A percentile compares a stretch with the other conserved stretches of the same genome.
Conservation (phyloP, 2,329 filamentous ascomycete species). For the Pseudofabraea citricarpa region DNA sequence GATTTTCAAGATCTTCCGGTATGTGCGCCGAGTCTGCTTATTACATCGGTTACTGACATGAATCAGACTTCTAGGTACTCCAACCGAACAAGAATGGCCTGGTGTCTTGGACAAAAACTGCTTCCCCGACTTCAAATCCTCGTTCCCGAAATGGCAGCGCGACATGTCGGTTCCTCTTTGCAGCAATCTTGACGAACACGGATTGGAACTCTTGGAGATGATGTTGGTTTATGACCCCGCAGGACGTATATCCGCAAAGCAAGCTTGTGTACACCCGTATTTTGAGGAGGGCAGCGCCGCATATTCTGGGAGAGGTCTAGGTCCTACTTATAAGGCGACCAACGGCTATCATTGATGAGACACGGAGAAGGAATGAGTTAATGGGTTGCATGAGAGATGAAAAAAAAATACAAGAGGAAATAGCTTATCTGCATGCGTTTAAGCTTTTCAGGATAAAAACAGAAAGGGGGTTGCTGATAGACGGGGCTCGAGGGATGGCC, state of each 20-base stretch:
- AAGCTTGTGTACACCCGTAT: constrained; percentile 79
- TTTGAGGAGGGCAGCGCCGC: constrained; percentile 46
- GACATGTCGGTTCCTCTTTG: constrained; percentile 64
- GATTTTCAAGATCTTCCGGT: constrained; percentile 94
- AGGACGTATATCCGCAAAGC: constrained; percentile 82
- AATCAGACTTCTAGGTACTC: constrained; percentile 72
- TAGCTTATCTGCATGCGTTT: constrained; percentile 17
- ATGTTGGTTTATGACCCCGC: constrained; percentile 87
- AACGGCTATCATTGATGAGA: constrained; percentile 23
- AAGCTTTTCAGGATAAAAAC: constrained; percentile 17
- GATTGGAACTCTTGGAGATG: constrained; percentile 61
- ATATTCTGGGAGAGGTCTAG: constrained; percentile 27
- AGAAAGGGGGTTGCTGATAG: no score
- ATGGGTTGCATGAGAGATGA: constrained; percentile 10
- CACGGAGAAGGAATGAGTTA: background rate
- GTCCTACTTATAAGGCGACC: constrained; percentile 21
- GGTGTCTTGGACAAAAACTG: constrained; percentile 68
- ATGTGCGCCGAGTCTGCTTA: constrained; percentile 23
- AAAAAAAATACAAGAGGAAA: constrained; percentile 7
- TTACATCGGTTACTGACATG: constrained; percentile 15
- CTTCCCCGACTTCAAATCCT: constrained; percentile 88
- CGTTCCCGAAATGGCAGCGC: constrained; percentile 86
- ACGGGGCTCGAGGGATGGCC: no score
- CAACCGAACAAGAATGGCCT: constrained; percentile 77
- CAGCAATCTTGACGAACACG: constrained; percentile 65